phyloP scores from a whole-genome alignment of 345 rosid genomes.

The Turritis glabra region DNA sequence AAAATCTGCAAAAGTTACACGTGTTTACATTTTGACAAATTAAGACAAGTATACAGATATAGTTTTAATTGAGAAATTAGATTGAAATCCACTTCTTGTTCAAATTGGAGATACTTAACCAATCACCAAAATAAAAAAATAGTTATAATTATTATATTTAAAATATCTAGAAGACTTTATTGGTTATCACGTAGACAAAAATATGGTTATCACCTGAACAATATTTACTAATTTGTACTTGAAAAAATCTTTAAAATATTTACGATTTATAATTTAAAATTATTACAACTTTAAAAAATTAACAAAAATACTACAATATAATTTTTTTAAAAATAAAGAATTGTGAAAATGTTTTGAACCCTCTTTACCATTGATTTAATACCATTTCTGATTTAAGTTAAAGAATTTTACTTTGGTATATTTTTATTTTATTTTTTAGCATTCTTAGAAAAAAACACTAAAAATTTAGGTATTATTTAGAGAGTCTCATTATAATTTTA shows the following conservation, averaged over 20 bases:
- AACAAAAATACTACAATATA: background rate
- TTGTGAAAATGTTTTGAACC: too few relatives aligned
- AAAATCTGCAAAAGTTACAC: slow-evolving; percentile 4
- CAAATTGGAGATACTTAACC: slow-evolving; percentile 7
- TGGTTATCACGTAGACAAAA: slow-evolving; percentile 1
- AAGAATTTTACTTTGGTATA: background rate
- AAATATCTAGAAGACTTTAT: slow-evolving; percentile 22
- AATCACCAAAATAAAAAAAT: slow-evolving; percentile 8
- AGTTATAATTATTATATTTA: background rate
- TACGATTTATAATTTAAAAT: background rate
- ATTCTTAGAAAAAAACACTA: background rate
- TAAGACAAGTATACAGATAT: slow-evolving; percentile 14
- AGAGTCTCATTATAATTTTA: background rate
- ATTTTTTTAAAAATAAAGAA: too few relatives aligned
- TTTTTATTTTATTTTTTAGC: background rate
- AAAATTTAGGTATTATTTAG: background rate
- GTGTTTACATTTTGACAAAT: slow-evolving; percentile 1
- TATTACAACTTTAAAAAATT: background rate
- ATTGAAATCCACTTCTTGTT: background rate
- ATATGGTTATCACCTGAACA: slow-evolving; percentile 10
- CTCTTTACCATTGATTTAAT: background rate
- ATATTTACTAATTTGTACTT: background rate
- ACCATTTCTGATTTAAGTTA: background rate
- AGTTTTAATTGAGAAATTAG: background rate
- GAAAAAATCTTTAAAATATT: background rate